phyloP scores from a whole-genome alignment of 2,329 filamentous ascomycete species.

The Pezicula carpinea region DNA sequence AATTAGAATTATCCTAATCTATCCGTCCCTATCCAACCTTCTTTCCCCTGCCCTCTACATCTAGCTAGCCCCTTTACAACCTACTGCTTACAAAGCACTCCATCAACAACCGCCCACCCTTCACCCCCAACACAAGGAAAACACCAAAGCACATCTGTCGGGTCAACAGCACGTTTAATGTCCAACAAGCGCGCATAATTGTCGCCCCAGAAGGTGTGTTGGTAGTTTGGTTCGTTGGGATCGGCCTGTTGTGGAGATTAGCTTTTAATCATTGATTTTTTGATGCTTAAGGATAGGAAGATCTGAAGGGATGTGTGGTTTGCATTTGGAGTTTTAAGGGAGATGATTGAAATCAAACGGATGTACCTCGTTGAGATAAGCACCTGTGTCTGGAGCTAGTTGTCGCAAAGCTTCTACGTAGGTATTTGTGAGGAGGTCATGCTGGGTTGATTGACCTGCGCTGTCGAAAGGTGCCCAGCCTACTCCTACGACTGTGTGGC shows the following conservation, averaged over 20 bases:
- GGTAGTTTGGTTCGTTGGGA: slow-evolving; percentile 37
- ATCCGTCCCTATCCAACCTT: too few species aligned
- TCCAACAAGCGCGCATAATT: slow-evolving; percentile 40
- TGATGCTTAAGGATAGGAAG: too few species aligned
- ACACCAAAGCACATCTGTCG: slow-evolving; percentile 43
- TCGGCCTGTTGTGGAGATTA: slow-evolving; percentile 39
- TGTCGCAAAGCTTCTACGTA: slow-evolving; percentile 15
- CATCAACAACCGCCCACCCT: slow-evolving; percentile 25
- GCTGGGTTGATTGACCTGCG: slow-evolving; percentile 3
- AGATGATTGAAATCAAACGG: too few species aligned
- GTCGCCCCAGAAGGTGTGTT: slow-evolving; percentile 16
- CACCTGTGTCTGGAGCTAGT: slow-evolving; percentile 19
- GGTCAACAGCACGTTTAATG: slow-evolving; percentile 43
- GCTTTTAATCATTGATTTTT: background rate
- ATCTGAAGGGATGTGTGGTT: too few species aligned
- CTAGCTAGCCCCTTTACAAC: background rate
- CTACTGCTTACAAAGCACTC: background rate
- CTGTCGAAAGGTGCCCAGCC: slow-evolving; percentile 14
- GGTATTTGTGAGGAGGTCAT: slow-evolving; percentile 10
- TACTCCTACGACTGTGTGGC: slow-evolving; percentile 5
- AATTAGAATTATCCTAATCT: too few species aligned
- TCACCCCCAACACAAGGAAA: slow-evolving; percentile 43
- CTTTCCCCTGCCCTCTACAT: too few species aligned
- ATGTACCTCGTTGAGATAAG: slow-evolving; percentile 25
- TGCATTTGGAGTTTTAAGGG: too few species aligned